Percentiles rank a stretch among this genome's conserved stretches.
phyloP scores from a whole-genome alignment of 2,329 filamentous ascomycete species.

The Apiospora phragmitis region DNA sequence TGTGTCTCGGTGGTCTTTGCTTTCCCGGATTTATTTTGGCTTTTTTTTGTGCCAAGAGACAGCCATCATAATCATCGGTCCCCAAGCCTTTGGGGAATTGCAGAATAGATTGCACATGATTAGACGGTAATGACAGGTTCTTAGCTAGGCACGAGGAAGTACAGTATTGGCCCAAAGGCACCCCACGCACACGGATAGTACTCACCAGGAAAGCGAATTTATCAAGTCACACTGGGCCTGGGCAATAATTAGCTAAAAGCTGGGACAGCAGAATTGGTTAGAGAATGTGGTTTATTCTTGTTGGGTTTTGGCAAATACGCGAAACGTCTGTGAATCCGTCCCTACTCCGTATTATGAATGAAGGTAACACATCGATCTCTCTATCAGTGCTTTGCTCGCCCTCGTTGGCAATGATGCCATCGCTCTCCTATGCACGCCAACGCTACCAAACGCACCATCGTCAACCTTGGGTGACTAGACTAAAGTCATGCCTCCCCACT shows the following conservation, averaged over 20 bases:
- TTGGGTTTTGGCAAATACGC: background rate
- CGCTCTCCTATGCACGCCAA: no score
- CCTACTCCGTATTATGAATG: background rate
- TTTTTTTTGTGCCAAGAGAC: no score
- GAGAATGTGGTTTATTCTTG: background rate
- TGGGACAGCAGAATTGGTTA: background rate
- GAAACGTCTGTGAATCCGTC: background rate
- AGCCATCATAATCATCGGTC: no score
- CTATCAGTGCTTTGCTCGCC: background rate
- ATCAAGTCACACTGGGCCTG: background rate
- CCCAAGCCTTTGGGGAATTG: no score
- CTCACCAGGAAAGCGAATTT: background rate
- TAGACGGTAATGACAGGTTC: no score
- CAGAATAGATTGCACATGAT: no score
- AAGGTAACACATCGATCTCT: background rate
- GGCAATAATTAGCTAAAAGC: background rate
- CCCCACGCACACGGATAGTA: no score
- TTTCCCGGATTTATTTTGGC: no score
- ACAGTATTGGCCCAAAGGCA: no score
- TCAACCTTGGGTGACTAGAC: background rate
- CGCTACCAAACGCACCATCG: background rate
- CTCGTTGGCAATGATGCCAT: no score
- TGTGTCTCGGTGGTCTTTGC: no score
- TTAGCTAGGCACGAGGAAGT: no score
- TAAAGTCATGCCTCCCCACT: background rate